These are phyloP conservation scores for Agaricus sinodeliciosus DNA, from an alignment of 768 basidiomycete genomes.

Conservation along the genomic window DNA sequence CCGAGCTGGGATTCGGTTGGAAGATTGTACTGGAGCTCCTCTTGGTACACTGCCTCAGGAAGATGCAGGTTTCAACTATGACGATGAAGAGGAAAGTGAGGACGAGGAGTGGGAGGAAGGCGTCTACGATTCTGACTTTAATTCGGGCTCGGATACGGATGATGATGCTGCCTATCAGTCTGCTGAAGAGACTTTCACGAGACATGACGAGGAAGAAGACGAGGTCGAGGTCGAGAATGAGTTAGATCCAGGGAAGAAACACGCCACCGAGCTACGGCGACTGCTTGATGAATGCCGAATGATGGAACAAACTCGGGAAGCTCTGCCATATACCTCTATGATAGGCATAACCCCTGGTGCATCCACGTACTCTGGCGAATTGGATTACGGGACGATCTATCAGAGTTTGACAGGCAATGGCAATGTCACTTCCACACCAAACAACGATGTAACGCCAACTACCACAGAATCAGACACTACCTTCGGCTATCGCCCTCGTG, in stretches of 20 bases:
- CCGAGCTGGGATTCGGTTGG: slow-evolving; percentile 46
- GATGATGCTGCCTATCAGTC: slow-evolving; percentile 8
- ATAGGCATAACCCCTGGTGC: slow-evolving; percentile 1
- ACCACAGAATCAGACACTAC: background rate
- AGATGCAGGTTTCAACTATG: slow-evolving; percentile 23
- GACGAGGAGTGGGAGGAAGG: slow-evolving; percentile 23
- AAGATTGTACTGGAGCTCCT: slow-evolving; percentile 68
- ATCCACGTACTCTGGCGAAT: slow-evolving; percentile 3
- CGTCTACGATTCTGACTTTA: slow-evolving; percentile 21
- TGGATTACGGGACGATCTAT: slow-evolving; percentile 7
- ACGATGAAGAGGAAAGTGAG: slow-evolving; percentile 23
- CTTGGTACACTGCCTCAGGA: slow-evolving; percentile 46
- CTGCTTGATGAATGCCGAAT: slow-evolving; percentile 50
- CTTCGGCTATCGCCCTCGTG: background rate
- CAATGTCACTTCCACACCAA: background rate
- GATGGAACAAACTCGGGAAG: slow-evolving; percentile 40
- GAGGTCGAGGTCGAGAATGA: slow-evolving; percentile 19
- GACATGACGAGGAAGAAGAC: slow-evolving; percentile 22
- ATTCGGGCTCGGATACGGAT: slow-evolving; percentile 14
- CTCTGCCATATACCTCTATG: slow-evolving; percentile 23
- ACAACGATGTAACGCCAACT: background rate
- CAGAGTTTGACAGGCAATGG: slow-evolving; percentile 3
- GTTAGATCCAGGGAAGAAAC: slow-evolving; percentile 14
- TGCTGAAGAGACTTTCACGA: slow-evolving; percentile 9
- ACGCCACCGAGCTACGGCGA: slow-evolving; percentile 31